phyloP scores from a whole-genome alignment of 257 asterid species.

The Scutellaria minor region DNA sequence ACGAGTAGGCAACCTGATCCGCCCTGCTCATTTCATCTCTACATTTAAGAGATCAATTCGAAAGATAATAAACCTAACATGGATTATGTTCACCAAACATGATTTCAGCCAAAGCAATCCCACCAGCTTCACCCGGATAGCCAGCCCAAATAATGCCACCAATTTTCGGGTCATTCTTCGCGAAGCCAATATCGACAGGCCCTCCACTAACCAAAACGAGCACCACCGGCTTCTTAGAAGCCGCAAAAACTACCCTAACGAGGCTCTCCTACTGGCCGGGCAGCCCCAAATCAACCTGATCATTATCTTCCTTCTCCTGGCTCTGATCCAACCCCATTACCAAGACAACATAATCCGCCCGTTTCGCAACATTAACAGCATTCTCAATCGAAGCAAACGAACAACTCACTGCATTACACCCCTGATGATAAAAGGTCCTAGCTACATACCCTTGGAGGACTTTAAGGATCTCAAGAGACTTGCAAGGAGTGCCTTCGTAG shows the following conservation, averaged over 20 bases:
- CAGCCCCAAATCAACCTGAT: constrained; percentile 61
- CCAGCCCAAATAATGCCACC: constrained; percentile 91
- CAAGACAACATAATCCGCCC: constrained; percentile 66
- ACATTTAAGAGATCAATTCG: not conserved
- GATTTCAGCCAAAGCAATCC: constrained; percentile 67
- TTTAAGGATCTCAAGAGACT: constrained; percentile 47
- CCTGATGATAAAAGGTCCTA: constrained; percentile 42
- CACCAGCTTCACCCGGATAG: constrained; percentile 94
- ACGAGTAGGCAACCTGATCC: too few species aligned
- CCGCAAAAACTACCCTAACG: constrained; percentile 60
- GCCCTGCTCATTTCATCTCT: too few species aligned
- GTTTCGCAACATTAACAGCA: constrained; percentile 52
- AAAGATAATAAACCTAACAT: constrained; percentile 41
- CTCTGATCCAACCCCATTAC: constrained; percentile 83
- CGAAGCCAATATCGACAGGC: constrained; percentile 72
- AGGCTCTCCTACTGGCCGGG: constrained; percentile 77
- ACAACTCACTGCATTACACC: constrained; percentile 62
- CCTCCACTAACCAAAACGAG: constrained; percentile 77
- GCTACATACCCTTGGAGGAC: constrained; percentile 55
- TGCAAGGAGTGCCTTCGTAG: constrained; percentile 82
- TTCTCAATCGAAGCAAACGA: constrained; percentile 44
- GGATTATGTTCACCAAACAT: constrained; percentile 84
- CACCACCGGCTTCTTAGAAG: constrained; percentile 69
- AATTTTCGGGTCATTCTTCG: constrained; percentile 54
- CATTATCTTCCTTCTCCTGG: constrained; percentile 65